Evolutionary conservation across 345 rosid species (phyloP), one percentile per base, ranked within the genome.

Genomic region (Populus ilicifolia): DNA sequence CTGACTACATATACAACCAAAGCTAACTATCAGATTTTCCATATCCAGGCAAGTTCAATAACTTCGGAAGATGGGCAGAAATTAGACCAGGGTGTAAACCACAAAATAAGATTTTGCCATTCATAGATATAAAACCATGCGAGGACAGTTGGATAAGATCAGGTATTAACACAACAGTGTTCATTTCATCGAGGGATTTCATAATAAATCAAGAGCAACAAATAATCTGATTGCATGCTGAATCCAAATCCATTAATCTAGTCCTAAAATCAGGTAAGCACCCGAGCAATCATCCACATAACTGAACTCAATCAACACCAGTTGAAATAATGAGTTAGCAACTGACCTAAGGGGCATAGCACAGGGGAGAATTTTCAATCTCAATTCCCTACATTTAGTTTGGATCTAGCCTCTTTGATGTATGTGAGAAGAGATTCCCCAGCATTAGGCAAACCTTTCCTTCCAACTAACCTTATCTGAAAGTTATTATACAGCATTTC

Each of bases 351-450:
- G 16, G 54, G 29, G 10, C 16, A 75, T 29, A 17, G 25, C 21
- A 63, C 18, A 67, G 1, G 0, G 68, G 23, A 38, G 54, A 20
- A 16, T 43, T 48, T 41, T 43, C 39, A 64, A 73, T 70, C 67
- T 76, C 63, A 67, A 27, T 35, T n/a, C 20, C 63, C 71, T 14
- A 25, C 56, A 76, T 69, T 69, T 52, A 29, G 76, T 68, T 85
- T 83, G 36, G 83, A 70, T 78, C 87, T 86, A 5, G 86, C 85
- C 38, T 85, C 87, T 82, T 87, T 90, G 75, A 90, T 83, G 72
- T 83, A 73, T 27, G 84, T 74, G 71, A 92, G 78, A 50, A 90
- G 81, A n/a, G 89, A 84, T 80, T 88, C 90, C 13, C 85, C 92
- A 29, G 76, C 86, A 39, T 70, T 77, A 48, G 87, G 73, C 46